These are phyloP conservation scores for Sporothrix luriei DNA, from an alignment of 2,329 filamentous ascomycete species.

Conservation along the genomic window DNA sequence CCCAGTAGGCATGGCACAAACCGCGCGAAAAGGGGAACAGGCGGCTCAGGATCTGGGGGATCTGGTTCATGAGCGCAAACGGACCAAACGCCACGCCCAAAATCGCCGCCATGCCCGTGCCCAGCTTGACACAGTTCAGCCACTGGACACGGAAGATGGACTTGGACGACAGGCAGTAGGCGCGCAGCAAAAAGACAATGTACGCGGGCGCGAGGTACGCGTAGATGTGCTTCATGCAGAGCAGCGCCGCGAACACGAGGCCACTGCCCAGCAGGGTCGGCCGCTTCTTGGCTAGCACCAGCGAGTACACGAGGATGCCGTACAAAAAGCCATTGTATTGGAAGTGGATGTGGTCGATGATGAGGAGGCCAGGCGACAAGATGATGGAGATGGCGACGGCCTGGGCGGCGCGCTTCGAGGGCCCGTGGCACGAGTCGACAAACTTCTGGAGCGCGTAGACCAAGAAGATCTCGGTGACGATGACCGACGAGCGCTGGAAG, in stretches of 20 bases:
- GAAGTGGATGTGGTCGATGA: conserved; percentile 98
- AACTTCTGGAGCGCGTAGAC: conserved; percentile 79
- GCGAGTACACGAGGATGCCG: conserved; percentile 81
- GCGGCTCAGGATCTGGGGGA: conserved; percentile 78
- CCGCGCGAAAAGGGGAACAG: conserved; percentile 94
- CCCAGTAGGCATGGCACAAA: conserved; percentile 97
- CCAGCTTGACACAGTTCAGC: conserved; percentile 81
- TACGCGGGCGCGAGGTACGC: conserved; percentile 95
- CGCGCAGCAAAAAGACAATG: conserved; percentile 87
- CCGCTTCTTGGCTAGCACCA: conserved; percentile 76
- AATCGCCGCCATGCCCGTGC: conserved; percentile 68
- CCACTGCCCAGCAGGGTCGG: conserved; percentile 77
- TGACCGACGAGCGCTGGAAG: conserved; percentile 89
- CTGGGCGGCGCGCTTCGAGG: conserved; percentile 74
- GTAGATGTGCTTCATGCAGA: conserved; percentile 98
- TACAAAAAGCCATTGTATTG: conserved; percentile 99
- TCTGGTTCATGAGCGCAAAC: conserved; percentile 78
- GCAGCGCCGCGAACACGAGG: conserved; percentile 76
- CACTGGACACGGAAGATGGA: conserved; percentile 76
- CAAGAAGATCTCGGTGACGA: conserved; percentile 80
- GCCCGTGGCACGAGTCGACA: conserved; percentile 68
- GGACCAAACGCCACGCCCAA: conserved; percentile 86
- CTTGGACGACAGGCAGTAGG: conserved; percentile 80
- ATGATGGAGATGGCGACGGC: conserved; percentile 86
- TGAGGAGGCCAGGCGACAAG: conserved; percentile 87